phyloP scores from a whole-genome alignment of 352 stramenopile genomes.

The Halophytophthora polymorphica region DNA sequence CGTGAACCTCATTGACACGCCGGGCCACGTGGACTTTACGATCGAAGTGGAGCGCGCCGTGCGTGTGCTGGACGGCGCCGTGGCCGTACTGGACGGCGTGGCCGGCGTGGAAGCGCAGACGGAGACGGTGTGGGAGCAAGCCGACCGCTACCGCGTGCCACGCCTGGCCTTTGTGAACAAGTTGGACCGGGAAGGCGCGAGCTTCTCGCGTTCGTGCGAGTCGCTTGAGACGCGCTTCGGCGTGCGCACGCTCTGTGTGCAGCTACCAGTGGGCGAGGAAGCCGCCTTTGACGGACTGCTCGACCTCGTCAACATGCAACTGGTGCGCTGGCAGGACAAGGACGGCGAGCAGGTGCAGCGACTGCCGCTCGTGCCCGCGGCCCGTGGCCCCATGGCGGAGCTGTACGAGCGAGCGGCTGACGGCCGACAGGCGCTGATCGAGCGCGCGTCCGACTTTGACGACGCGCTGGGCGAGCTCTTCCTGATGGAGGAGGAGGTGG shows the following conservation, averaged over 20 bases:
- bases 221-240: constrained; percentile 60
- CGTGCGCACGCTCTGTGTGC: constrained; percentile 57
- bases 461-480: constrained; percentile 74
- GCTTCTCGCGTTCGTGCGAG: constrained; percentile 89
- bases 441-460: constrained; percentile 64
- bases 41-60: constrained; percentile 97
- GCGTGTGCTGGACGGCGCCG: constrained; percentile 96
- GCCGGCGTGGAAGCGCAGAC: constrained; percentile 93
- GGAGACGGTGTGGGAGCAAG: constrained; percentile 84
- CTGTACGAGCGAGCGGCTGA: constrained; percentile 36
- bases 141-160: constrained; percentile 74
- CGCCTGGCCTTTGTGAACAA: constrained; percentile 98
- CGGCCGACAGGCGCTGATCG: constrained; percentile 59
- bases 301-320: constrained; percentile 65
- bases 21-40: constrained; percentile 98
- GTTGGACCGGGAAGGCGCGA: constrained; percentile 93
- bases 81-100: constrained; percentile 96
- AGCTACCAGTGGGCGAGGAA: constrained; percentile 66
- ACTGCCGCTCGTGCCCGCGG: constrained; percentile 42
- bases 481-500: constrained; percentile 63
- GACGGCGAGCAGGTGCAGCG: constrained; percentile 53
- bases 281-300: constrained; percentile 61
- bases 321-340: constrained; percentile 62
- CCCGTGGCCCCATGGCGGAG: constrained; percentile 45
- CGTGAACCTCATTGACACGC: constrained; percentile 98